Base-by-base conservation (phyloP, 1,284 basidiomycete genomes). In the Ceratobasidium sp. region DNA sequence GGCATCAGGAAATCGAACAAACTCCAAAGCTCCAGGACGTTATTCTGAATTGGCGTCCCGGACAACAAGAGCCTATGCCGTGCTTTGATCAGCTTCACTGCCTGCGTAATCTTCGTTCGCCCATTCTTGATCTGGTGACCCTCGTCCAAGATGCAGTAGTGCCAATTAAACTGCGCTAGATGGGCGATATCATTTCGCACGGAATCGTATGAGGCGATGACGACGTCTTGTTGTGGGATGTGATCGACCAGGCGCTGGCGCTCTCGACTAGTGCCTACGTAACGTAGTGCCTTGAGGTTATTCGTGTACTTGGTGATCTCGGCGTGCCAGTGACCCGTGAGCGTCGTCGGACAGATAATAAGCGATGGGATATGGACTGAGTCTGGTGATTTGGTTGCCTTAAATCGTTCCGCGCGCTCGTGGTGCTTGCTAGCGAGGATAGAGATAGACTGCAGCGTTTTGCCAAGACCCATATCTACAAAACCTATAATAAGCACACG, bases 1-100 rank as follows among this genome's bases (percentile, higher is more conserved):
- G 98, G 98, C 98, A 99, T 99, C 77, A 99, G 83, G 83, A 98
- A 99, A 82, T 99, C 98, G 81, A 99, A 99, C 72, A 99, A 84
- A 82, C 94, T 98, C 98, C 98, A 99, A 2, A 99, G 84, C 81
- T 99, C 98, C 49, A 99, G 84, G 8, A 99, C 96, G 79, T 99
- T 99, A 82, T 99, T 99, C 84, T 99, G 98, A 73, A 99, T 98
- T 0, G 98, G 98, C 13, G 98, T 99, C 30, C 98, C 98, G 0
- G 96, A 98, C 0, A 99, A 85, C 78, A 99, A 92, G 21, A 99
- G 84, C 16, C 98, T 90, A 82, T 99, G 98, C 76, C 97, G 91
- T 0, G 97, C 94, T 66, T 88, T 88, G 63, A 99, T 88, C 77
- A 86, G 88, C 83, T 99, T 99, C 77, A 99, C 94, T 0, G 98